phyloP scores from a whole-genome alignment of 495 filamentous ascomycete genomes.

The Hypoxylon cercidicola region DNA sequence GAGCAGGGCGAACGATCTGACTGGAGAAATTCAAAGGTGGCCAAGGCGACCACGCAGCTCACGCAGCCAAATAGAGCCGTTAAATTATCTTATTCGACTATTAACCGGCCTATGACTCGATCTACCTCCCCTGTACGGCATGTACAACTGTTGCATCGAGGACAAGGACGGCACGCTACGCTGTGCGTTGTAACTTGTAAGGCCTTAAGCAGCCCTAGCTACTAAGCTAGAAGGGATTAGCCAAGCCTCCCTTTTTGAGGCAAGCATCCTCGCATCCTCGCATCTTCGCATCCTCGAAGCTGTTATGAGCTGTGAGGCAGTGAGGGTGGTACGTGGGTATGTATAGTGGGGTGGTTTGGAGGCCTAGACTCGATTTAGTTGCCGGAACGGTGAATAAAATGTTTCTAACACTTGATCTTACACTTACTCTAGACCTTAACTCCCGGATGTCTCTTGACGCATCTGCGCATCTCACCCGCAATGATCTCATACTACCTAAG shows the following conservation, averaged over 20 bases:
- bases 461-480: too few species aligned
- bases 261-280: background rate
- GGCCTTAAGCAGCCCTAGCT: background rate
- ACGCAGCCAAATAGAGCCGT: background rate
- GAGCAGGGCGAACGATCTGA: constrained; percentile 27
- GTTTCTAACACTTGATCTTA: too few species aligned
- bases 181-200: background rate
- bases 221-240: background rate
- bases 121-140: background rate
- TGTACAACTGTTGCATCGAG: background rate
- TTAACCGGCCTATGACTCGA: constrained; percentile 4
- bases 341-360: too few species aligned
- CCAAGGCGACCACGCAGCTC: constrained; percentile 33
- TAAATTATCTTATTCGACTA: constrained; percentile 3
- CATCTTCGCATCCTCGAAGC: background rate
- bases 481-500: too few species aligned
- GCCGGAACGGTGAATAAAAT: too few species aligned
- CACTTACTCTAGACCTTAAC: too few species aligned
- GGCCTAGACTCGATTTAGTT: too few species aligned
- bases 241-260: background rate
- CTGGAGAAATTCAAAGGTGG: constrained; percentile 19
- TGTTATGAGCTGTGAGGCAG: too few species aligned
- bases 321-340: too few species aligned
- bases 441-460: too few species aligned
- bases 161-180: background rate